Conservation (phyloP, 495 filamentous ascomycete species). For the Rostrohypoxylon terebratum region DNA sequence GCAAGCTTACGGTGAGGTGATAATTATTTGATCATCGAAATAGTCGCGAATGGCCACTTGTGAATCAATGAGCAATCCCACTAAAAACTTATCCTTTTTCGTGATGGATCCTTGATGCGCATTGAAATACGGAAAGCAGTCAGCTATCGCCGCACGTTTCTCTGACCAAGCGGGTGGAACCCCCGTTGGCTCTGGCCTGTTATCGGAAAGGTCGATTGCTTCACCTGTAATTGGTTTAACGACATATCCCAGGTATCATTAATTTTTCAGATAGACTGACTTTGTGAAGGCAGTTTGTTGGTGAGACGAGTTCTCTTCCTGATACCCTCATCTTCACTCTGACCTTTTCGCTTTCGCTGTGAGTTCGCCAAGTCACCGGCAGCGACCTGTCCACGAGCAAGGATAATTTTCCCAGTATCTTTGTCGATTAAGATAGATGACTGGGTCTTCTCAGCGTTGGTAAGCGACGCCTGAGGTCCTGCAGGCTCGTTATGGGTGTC, state of each 20-base stretch:
- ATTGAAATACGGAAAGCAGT: constrained; percentile 74
- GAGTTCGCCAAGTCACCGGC: background rate
- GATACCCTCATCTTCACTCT: background rate
- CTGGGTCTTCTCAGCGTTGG: no score
- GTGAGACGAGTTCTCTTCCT: background rate
- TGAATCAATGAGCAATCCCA: constrained; percentile 72
- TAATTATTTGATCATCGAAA: constrained; percentile 72
- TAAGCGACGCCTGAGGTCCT: no score
- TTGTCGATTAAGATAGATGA: no score
- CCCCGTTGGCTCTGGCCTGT: constrained; percentile 45
- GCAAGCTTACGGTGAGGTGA: constrained; percentile 70
- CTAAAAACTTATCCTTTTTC: constrained; percentile 57
- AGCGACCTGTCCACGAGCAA: background rate
- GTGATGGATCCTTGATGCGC: constrained; percentile 72
- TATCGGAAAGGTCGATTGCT: background rate
- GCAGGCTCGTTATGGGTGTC: no score
- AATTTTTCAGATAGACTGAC: background rate
- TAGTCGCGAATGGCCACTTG: constrained; percentile 67
- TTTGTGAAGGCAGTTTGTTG: background rate
- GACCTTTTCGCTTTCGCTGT: background rate
- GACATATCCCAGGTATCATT: background rate
- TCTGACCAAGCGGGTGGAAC: constrained; percentile 69
- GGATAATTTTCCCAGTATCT: no score
- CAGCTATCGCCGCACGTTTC: constrained; percentile 71
- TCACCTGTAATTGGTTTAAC: background rate